Evolutionary conservation across 1,139 yeast genomes (phyloP).

Genomic region (Candida neerlandica): DNA sequence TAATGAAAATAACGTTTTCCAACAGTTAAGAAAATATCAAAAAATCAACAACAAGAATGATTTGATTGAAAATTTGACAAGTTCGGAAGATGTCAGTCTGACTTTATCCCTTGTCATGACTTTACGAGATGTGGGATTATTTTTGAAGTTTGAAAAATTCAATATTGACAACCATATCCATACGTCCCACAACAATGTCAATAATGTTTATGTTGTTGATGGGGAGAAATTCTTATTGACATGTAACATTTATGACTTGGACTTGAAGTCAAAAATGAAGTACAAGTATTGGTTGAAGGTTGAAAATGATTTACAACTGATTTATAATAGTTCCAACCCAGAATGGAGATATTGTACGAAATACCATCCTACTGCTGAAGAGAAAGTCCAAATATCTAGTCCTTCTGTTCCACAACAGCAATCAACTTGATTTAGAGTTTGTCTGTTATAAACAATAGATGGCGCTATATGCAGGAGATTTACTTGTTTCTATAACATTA

Average conservation of each 20-base stretch:
- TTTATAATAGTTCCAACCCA: conserved; percentile 39
- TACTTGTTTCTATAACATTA: not conserved
- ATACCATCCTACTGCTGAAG: not conserved
- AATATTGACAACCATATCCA: conserved; percentile 32
- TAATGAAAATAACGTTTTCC: conserved; percentile 40
- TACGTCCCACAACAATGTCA: conserved; percentile 37
- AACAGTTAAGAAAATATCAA: conserved; percentile 40
- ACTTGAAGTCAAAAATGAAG: conserved; percentile 43
- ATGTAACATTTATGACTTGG: conserved; percentile 48
- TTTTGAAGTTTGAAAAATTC: conserved; percentile 43
- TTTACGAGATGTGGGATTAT: conserved; percentile 56
- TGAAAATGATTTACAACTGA: conserved; percentile 36
- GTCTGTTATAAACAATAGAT: not conserved
- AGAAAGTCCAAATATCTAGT: too few species aligned
- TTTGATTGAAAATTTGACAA: conserved; percentile 35
- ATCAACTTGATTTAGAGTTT: not conserved
- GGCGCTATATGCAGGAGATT: not conserved
- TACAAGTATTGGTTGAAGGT: conserved; percentile 46
- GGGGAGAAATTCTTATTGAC: conserved; percentile 30
- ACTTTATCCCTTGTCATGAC: conserved; percentile 54
- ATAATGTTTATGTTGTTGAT: conserved; percentile 26
- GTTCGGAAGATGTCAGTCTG: conserved; percentile 46
- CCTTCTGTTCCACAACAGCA: not conserved
- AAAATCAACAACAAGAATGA: conserved; percentile 38
- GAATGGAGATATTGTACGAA: conserved; percentile 40